phyloP scores from a whole-genome alignment of 2,329 filamentous ascomycete genomes.

The Ophiostoma triangulosporum region DNA sequence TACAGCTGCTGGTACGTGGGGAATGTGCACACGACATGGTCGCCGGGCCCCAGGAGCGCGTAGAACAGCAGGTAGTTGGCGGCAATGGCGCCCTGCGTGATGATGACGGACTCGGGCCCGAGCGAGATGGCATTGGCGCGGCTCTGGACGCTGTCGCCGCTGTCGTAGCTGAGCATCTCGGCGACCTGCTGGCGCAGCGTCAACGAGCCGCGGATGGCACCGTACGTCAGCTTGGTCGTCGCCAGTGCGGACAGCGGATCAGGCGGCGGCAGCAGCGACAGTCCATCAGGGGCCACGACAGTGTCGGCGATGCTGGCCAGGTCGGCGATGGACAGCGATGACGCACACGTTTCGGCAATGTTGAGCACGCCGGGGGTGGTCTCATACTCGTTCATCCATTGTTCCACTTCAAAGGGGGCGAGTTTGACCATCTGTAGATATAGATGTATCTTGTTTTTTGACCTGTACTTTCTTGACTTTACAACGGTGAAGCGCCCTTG shows the following conservation, averaged over 20 bases:
- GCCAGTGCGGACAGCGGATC: conserved; percentile 30
- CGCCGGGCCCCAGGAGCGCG: conserved; percentile 54
- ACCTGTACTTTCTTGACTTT: too few relatives aligned
- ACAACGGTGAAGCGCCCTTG: too few relatives aligned
- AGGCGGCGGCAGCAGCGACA: conserved; percentile 12
- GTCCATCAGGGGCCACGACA: conserved; percentile 26
- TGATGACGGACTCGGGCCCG: conserved; percentile 48
- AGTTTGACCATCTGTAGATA: conserved; percentile 33
- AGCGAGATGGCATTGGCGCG: background rate
- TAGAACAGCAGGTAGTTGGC: conserved; percentile 79
- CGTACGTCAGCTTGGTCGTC: conserved; percentile 53
- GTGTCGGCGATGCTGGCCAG: conserved; percentile 43
- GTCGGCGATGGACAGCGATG: conserved; percentile 59
- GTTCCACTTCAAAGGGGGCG: conserved; percentile 55
- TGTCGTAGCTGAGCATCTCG: background rate
- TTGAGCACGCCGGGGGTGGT: conserved; percentile 46
- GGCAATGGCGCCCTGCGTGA: conserved; percentile 67
- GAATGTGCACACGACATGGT: conserved; percentile 78
- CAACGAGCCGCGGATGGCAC: conserved; percentile 56
- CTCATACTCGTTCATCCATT: conserved; percentile 53
- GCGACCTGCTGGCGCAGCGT: conserved; percentile 51
- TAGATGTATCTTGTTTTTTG: too few relatives aligned
- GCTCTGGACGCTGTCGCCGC: background rate
- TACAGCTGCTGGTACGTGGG: conserved; percentile 83
- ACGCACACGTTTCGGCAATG: conserved; percentile 66